Evolutionary conservation across 108 stramenopile genomes (phyloP), one percentile per base, ranked within the genome.

Genomic region (Fistulifera pelliculosa): DNA sequence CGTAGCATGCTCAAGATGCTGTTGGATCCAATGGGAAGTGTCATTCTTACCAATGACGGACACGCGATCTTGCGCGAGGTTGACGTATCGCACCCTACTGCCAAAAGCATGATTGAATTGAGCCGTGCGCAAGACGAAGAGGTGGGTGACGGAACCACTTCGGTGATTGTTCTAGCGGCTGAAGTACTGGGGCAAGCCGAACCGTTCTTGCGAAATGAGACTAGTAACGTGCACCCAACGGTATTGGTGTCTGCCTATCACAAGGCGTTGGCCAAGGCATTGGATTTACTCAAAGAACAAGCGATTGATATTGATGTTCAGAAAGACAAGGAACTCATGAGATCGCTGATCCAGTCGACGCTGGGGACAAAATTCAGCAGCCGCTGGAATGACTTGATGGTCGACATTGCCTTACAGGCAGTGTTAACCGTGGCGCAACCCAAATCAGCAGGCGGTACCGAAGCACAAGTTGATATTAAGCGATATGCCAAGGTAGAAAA

Each of bases 1-100:
- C 74, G 90, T 17, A 92, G 94, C 25, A 98, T 98, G 97, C 93
- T 99, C 58, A 99, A 99, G 80, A 98, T 98, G 97, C 75, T 97
- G 0, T 56, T 97, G 56, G 99, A 99, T 83, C 97, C 99, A 47
- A 98, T 99, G 97, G 99, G 99, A n/a, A 96, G 97, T 43, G 97
- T 99, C 44, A 97, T 99, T 45, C 94, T 99, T 72, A 99, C 99
- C 60, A 99, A 99, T 70, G 99, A 99, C 61, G 99, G 98, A n/a
- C 94, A 99, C 68, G 94, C 93, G 64, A 99, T 99, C 54, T 81
- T 99, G 15, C 87, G 99, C 15, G 96, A 99, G 60, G 90, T 99
- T 38, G 99, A 99, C 72, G 98, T 99, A 11, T 80, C 87, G n/a
- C 99, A 99, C 65, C 99, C 99, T 10, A 97, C 99, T 1, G 98